Base-by-base conservation (phyloP, 169 alveolate genomes). In the Blepharisma undulans region DNA sequence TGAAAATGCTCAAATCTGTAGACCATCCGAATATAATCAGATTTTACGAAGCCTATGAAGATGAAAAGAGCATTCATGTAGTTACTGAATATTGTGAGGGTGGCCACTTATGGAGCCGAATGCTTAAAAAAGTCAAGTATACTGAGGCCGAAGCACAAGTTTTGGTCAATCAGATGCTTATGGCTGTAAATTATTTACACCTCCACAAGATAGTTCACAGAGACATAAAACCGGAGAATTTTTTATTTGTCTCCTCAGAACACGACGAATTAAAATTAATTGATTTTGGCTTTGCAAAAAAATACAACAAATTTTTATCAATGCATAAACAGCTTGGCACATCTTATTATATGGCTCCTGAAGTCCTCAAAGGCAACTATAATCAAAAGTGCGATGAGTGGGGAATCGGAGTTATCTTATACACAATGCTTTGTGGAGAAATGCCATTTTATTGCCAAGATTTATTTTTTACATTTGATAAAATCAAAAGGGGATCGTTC, bases 361-460 rank as follows among this genome's bases (percentile, higher is more conserved):
- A 92, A 66, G 92, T 92, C 4, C 91, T 92, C 12, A 72, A 72
- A 32, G 30, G 77, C 72, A 89, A 74, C 74, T 92, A 92, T 36
- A 81, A 87, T 30, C 86, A 90, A 22, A 89, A 92, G 76, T 92
- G 94, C 18, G 94, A 92, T 84, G 22, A 88, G 10, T 92, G 94
- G 93, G 72, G 92, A 48, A 76, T 87, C 7, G 94, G 94, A 25
- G 97, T 96, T 29, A 94, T 94, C 8, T 84, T 87, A n/a, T 91
- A 77, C 88, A 93, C 94, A 61, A 91, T 95, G 10, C 90, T 92
- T 10, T 91, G 94, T 21, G 97, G 96, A 27, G 94, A 95, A 89
- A 98, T 99, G 0, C 99, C 99, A 7, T 98, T 98, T 91, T 25
- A 29, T 74, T 74, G 36, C 80, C 80, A 74, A 22, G 80, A 74